A percentile compares a stretch with the other conserved stretches of the same genome.
phyloP scores from a whole-genome alignment of 805 yeast genomes.

The Yamadazyma akitaensis region DNA sequence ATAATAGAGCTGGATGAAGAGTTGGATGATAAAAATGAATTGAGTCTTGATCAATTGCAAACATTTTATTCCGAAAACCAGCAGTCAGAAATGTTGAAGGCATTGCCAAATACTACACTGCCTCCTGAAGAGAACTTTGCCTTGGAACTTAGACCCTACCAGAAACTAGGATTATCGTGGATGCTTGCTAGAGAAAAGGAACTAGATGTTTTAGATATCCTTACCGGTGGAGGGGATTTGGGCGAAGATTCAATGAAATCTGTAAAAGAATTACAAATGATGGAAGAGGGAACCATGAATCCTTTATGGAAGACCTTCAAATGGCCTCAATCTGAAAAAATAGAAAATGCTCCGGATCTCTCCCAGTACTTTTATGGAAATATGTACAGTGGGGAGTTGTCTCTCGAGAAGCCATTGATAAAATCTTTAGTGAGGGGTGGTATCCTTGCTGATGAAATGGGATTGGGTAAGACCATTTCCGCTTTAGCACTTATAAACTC shows the following conservation, averaged over 20 bases:
- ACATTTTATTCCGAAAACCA: constrained; percentile 73
- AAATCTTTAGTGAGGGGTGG: constrained; percentile 71
- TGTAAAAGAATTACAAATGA: constrained; percentile 10
- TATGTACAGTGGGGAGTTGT: constrained; percentile 74
- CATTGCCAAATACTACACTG: constrained; percentile 62
- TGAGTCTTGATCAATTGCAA: constrained; percentile 70
- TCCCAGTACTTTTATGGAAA: constrained; percentile 63
- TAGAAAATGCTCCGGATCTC: neutral
- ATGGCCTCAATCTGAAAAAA: constrained; percentile 56
- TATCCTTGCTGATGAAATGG: constrained; percentile 95
- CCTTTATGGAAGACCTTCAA: constrained; percentile 80
- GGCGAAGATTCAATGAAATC: constrained; percentile 13
- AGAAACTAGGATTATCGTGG: constrained; percentile 84
- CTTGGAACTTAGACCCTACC: constrained; percentile 67
- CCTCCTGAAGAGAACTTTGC: constrained; percentile 47
- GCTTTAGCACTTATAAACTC: constrained; percentile 70
- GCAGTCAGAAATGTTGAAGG: constrained; percentile 50
- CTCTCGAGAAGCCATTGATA: constrained; percentile 62
- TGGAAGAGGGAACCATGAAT: constrained; percentile 58
- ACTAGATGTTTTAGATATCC: constrained; percentile 39
- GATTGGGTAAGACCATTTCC: constrained; percentile 89
- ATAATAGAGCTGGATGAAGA: constrained; percentile 6
- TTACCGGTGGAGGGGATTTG: constrained; percentile 16
- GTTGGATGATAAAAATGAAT: constrained; percentile 26
- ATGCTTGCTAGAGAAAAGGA: constrained; percentile 79